Conservation (phyloP, 495 filamentous ascomycete genomes). For the Xanthoparmelia taractica region DNA sequence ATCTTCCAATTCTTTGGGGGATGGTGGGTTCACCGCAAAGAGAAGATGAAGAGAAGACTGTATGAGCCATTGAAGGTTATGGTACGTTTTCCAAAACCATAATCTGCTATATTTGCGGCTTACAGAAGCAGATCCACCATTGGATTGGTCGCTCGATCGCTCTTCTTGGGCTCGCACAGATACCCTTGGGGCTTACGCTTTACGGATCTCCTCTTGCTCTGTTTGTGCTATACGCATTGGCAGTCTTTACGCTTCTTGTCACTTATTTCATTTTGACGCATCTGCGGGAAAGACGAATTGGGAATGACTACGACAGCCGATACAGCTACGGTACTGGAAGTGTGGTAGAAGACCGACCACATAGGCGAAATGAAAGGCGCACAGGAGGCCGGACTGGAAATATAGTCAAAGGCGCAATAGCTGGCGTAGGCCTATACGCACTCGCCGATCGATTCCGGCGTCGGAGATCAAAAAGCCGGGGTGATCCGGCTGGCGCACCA, state of each 20-base stretch:
- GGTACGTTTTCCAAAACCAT: slow-evolving; percentile 38
- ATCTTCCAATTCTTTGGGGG: slow-evolving; percentile 76
- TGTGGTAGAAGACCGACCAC: slow-evolving; percentile 30
- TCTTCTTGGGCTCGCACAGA: slow-evolving; percentile 75
- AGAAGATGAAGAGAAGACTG: slow-evolving; percentile 50
- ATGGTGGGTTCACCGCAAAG: slow-evolving; percentile 54
- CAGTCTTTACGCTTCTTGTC: slow-evolving; percentile 56
- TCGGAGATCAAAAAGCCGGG: slow-evolving; percentile 30
- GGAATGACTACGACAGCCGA: slow-evolving; percentile 42
- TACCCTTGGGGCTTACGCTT: slow-evolving; percentile 81
- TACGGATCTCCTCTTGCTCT: slow-evolving; percentile 80
- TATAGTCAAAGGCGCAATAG: slow-evolving; percentile 42
- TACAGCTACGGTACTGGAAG: slow-evolving; percentile 47
- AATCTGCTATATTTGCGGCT: slow-evolving; percentile 9
- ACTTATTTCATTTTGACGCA: slow-evolving; percentile 69
- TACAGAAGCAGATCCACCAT: slow-evolving; percentile 55
- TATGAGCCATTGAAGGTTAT: slow-evolving; percentile 63
- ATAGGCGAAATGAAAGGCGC: slow-evolving; percentile 5
- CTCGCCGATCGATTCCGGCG: slow-evolving; percentile 43
- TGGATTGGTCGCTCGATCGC: slow-evolving; percentile 75
- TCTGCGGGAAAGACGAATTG: slow-evolving; percentile 45
- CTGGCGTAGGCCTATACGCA: slow-evolving; percentile 54
- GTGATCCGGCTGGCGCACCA: slow-evolving; percentile 7
- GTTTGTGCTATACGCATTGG: slow-evolving; percentile 79
- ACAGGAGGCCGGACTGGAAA: slow-evolving; percentile 30